phyloP scores from a whole-genome alignment of 352 stramenopile genomes.

The Phytophthora fragariae region DNA sequence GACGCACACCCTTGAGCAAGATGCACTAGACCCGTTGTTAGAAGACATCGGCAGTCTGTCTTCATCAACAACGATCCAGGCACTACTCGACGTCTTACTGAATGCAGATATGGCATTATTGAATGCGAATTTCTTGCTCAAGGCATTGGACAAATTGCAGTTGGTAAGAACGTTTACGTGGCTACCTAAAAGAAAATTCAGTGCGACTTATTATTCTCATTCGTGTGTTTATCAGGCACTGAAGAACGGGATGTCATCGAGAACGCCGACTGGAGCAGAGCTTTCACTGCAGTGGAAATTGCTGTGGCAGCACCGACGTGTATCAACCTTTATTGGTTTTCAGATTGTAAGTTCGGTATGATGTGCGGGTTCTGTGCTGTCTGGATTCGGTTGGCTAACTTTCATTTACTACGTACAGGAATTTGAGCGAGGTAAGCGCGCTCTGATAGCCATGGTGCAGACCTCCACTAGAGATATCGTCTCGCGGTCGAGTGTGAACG shows the following conservation, averaged over 20 bases:
- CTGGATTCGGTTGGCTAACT: slow-evolving; percentile 12
- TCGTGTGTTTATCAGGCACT: slow-evolving; percentile 45
- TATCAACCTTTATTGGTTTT: slow-evolving; percentile 70
- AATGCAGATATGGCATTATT: slow-evolving; percentile 67
- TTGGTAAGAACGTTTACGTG: slow-evolving; percentile 39
- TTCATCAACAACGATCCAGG: slow-evolving; percentile 71
- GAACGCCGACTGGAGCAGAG: slow-evolving; percentile 62
- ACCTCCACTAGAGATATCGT: slow-evolving; percentile 33
- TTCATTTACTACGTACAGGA: slow-evolving; percentile 27
- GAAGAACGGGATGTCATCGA: slow-evolving; percentile 65
- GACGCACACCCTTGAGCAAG: slow-evolving; percentile 55
- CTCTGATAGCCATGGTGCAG: slow-evolving; percentile 33
- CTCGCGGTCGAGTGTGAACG: slow-evolving; percentile 27
- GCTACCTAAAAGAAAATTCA: background rate
- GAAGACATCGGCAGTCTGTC: slow-evolving; percentile 72
- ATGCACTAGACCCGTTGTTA: slow-evolving; percentile 59
- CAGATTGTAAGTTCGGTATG: slow-evolving; percentile 49
- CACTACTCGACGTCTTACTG: slow-evolving; percentile 77
- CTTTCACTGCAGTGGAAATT: slow-evolving; percentile 72
- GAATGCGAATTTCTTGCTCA: slow-evolving; percentile 65
- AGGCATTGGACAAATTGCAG: slow-evolving; percentile 69
- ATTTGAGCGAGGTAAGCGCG: slow-evolving; percentile 43
- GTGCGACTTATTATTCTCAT: slow-evolving; percentile 9
- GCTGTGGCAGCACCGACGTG: slow-evolving; percentile 69
- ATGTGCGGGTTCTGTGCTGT: background rate